phyloP scores from a whole-genome alignment of 495 filamentous ascomycete genomes.

The Penicillium lividum region DNA sequence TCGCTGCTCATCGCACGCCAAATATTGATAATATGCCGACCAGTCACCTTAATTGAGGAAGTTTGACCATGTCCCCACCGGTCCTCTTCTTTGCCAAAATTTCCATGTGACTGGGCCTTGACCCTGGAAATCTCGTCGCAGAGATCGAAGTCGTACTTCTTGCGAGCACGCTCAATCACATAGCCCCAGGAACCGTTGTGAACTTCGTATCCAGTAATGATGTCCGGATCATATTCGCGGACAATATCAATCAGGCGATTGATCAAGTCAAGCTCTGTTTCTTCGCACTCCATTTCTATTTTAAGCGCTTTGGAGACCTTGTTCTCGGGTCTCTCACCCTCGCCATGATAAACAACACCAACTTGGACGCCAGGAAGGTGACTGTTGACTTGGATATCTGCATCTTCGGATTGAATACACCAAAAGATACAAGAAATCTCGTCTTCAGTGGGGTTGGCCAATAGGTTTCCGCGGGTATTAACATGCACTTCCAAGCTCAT shows the following conservation, averaged over 20 bases:
- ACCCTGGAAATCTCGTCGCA: slow-evolving; percentile 89
- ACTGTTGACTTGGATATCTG: slow-evolving; percentile 52
- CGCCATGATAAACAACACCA: slow-evolving; percentile 55
- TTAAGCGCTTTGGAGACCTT: slow-evolving; percentile 49
- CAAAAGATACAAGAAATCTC: slow-evolving; percentile 91
- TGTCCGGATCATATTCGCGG: slow-evolving; percentile 81
- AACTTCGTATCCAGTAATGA: slow-evolving; percentile 94
- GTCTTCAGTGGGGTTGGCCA: slow-evolving; percentile 87
- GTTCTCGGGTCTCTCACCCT: slow-evolving; percentile 46
- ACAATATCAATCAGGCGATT: slow-evolving; percentile 84
- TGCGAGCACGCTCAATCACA: slow-evolving; percentile 81
- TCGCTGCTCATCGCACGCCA: slow-evolving; percentile 96
- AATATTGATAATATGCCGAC: slow-evolving; percentile 94
- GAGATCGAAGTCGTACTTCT: slow-evolving; percentile 86
- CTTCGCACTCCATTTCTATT: slow-evolving; percentile 70
- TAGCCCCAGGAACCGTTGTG: slow-evolving; percentile 95
- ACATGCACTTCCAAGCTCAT: slow-evolving; percentile 97
- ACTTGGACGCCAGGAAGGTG: slow-evolving; percentile 53
- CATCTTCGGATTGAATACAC: slow-evolving; percentile 78
- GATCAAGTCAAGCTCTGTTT: slow-evolving; percentile 80
- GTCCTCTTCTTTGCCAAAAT: slow-evolving; percentile 82
- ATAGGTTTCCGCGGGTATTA: slow-evolving; percentile 77
- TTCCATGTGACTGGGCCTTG: slow-evolving; percentile 75
- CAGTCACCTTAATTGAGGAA: slow-evolving; percentile 82
- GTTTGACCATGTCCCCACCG: slow-evolving; percentile 92